Conservation (phyloP, 2,329 filamentous ascomycete species). For the Didymellaceae sp. region DNA sequence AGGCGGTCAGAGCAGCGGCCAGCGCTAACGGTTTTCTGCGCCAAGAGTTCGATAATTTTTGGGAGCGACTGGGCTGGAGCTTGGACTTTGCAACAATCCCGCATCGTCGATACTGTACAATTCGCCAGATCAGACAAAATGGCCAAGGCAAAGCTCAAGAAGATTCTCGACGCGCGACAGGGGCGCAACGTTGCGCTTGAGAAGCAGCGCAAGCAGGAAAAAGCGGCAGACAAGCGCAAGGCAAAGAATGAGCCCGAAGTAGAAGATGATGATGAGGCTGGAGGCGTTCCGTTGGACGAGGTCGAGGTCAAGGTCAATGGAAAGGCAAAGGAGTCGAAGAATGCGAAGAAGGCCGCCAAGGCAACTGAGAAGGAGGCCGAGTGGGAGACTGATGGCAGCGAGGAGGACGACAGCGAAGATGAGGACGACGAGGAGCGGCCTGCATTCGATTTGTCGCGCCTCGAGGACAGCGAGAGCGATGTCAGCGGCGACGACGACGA, state of each 20-base stretch:
- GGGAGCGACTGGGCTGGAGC: constrained; percentile 24
- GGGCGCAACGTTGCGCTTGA: constrained; percentile 76
- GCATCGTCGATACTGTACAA: background rate
- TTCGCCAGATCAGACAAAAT: constrained; percentile 36
- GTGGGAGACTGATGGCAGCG: constrained; percentile 42
- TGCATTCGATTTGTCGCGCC: constrained; percentile 37
- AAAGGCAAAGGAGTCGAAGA: constrained; percentile 40
- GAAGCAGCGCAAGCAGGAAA: constrained; percentile 73
- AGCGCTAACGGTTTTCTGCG: constrained; percentile 31
- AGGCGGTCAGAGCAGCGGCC: constrained; percentile 40
- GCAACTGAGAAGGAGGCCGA: constrained; percentile 35
- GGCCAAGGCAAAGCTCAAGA: constrained; percentile 61
- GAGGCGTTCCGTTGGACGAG: constrained; percentile 41
- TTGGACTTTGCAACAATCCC: constrained; percentile 20
- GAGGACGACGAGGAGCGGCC: constrained; percentile 39
- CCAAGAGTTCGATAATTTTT: constrained; percentile 47
- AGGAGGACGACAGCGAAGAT: constrained; percentile 47
- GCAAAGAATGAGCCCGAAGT: constrained; percentile 34
- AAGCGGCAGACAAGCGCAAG: constrained; percentile 60
- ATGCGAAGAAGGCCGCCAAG: constrained; percentile 42
- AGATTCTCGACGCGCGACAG: constrained; percentile 64
- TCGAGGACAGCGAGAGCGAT: constrained; percentile 52
- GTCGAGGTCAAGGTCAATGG: constrained; percentile 37
- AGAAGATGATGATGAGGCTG: constrained; percentile 31
- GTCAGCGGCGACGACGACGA: constrained; percentile 49